Conservation (phyloP, 768 basidiomycete genomes). For the Leucosporidium scottii region DNA sequence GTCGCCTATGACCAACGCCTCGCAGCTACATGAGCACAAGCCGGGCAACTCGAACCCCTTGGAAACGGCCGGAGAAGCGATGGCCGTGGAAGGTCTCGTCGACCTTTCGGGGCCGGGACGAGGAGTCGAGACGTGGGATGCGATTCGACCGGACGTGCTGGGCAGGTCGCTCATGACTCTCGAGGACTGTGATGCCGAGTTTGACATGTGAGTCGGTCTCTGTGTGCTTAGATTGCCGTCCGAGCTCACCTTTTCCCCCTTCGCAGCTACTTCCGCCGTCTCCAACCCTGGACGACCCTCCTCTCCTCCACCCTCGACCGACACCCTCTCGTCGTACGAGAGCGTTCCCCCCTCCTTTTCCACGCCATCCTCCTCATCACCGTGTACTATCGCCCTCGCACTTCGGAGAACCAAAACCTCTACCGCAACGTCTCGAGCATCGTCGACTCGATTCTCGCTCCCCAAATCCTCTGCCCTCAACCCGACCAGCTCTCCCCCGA, state of each 20-base stretch:
- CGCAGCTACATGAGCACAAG: background rate
- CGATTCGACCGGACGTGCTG: slow-evolving; percentile 18
- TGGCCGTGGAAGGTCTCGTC: slow-evolving; percentile 30
- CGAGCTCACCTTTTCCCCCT: background rate
- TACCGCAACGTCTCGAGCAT: slow-evolving; percentile 25
- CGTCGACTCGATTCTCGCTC: slow-evolving; percentile 26
- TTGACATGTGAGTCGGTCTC: slow-evolving; percentile 11
- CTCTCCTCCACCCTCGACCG: slow-evolving; percentile 21
- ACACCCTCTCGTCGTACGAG: slow-evolving; percentile 12
- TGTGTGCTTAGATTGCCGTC: too few relatives aligned
- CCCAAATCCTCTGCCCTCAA: slow-evolving; percentile 30
- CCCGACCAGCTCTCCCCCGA: slow-evolving; percentile 24
- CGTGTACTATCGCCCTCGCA: slow-evolving; percentile 28
- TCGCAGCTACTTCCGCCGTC: slow-evolving; percentile 17
- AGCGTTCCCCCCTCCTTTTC: slow-evolving; percentile 28
- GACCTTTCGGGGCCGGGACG: slow-evolving; percentile 11
- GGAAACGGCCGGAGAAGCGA: slow-evolving; percentile 27
- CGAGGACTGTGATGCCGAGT: slow-evolving; percentile 23
- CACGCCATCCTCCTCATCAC: slow-evolving; percentile 30
- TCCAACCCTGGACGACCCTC: slow-evolving; percentile 21
- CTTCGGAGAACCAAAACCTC: slow-evolving; percentile 7
- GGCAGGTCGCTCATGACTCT: slow-evolving; percentile 12
- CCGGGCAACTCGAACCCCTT: slow-evolving; percentile 18
- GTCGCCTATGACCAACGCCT: background rate
- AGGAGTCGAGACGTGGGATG: background rate